Base-by-base conservation (phyloP, 805 yeast genomes). In the Wickerhamomyces queroliae region DNA sequence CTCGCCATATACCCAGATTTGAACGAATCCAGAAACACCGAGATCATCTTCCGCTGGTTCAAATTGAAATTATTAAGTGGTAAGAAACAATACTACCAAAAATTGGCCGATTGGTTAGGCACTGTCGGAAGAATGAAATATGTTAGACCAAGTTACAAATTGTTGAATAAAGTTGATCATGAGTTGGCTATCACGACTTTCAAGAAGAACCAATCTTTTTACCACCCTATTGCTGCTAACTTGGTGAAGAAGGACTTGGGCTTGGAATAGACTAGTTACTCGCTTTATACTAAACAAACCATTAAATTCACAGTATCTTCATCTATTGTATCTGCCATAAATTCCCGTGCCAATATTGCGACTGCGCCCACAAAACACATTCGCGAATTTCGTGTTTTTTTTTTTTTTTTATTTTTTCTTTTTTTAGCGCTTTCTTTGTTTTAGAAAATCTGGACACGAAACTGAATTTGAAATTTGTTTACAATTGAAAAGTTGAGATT, bases 111-210 rank as follows among this genome's bases (percentile, higher is more conserved):
- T 38, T 89, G 95, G 95, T 70, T 89, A 40, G 95, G 91, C 11
- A 80, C 90, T 3, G 93, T 89, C 18, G 96, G 96, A 17, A 76
- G 96, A 68, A 89, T 89, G 96, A 89, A 89, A 66, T 89, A 81
- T 56, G 95, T 86, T 20, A 75, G 96, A 61, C 95, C 96, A 23
- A 87, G 93, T 4, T 88, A 78, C 63, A 71, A 77, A 33, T 63
- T 80, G 44, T 67, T 89, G 45, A 74, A 77, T 53, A 53, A 63
- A 7, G 91, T 81, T 19, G 83, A 85, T 59, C 75, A 74, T 33
- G 66, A 69, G 13, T 66, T 81, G 46, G 96, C 96, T 0, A 52
- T 80, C 12, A 55, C 55, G 4, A 85, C 90, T 5, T 89, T 84
- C 63, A 64, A 65, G 35, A 72, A 72, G 56, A 72, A 69, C 55